phyloP scores from a whole-genome alignment of 2,329 filamentous ascomycete species.

The Gnomoniopsis sp. region DNA sequence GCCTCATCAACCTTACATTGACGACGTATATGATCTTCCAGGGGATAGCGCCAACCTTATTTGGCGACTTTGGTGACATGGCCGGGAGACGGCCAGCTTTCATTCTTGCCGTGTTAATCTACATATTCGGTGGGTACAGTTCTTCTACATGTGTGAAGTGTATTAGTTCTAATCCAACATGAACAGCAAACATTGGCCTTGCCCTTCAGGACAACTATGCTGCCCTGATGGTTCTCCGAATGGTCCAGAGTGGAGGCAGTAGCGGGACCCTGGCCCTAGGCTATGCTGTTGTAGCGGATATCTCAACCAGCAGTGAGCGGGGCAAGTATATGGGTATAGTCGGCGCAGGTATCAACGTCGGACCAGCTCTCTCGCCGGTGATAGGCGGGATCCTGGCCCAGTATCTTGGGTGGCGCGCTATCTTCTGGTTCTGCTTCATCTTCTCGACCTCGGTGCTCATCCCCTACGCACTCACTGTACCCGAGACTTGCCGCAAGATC shows the following conservation, averaged over 20 bases:
- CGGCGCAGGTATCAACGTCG: constrained; percentile 55
- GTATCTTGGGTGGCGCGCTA: constrained; percentile 63
- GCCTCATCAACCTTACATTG: constrained; percentile 45
- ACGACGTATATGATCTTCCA: constrained; percentile 65
- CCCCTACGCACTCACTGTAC: constrained; percentile 53
- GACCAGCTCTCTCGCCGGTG: constrained; percentile 54
- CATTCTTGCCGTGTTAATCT: constrained; percentile 54
- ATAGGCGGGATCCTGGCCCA: constrained; percentile 62
- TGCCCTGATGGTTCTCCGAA: constrained; percentile 57
- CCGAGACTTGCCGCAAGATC: constrained; percentile 56
- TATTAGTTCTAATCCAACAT: background rate
- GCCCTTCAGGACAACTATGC: constrained; percentile 55
- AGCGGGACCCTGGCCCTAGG: constrained; percentile 69
- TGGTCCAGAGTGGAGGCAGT: constrained; percentile 61
- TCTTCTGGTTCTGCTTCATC: constrained; percentile 68
- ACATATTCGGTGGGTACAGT: constrained; percentile 34
- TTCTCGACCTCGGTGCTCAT: constrained; percentile 47
- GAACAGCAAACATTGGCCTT: constrained; percentile 53
- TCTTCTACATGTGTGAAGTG: background rate
- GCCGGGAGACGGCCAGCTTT: constrained; percentile 61
- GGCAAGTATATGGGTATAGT: constrained; percentile 71
- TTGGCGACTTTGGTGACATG: constrained; percentile 60
- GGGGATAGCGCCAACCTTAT: constrained; percentile 56
- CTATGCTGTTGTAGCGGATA: constrained; percentile 69
- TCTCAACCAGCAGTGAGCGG: constrained; percentile 65